A percentile compares a stretch with the other conserved stretches of the same genome.
Evolutionary conservation across 495 filamentous ascomycete species (phyloP).

Genomic region (Aspergillus affinis): DNA sequence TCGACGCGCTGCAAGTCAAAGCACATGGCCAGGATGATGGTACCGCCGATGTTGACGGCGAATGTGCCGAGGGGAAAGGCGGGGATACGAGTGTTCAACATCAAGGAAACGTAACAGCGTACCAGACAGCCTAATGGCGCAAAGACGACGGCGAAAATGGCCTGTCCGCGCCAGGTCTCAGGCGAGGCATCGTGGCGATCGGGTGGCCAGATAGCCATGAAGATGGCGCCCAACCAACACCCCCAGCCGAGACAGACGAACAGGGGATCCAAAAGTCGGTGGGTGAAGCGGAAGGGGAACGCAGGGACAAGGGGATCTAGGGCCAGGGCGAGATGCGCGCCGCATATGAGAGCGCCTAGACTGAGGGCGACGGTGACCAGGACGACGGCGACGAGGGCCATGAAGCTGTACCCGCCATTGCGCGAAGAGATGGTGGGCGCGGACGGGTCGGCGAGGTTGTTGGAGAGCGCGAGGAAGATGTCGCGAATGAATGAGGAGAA

Average conservation of each 20-base stretch:
- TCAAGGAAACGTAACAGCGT: slow-evolving; percentile 54
- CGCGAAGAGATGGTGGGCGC: slow-evolving; percentile 35
- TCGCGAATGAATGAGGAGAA: slow-evolving; percentile 92
- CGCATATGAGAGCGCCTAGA: slow-evolving; percentile 65
- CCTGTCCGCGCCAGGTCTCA: slow-evolving; percentile 67
- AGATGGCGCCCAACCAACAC: slow-evolving; percentile 75
- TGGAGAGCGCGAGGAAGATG: slow-evolving; percentile 78
- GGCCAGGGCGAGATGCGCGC: slow-evolving; percentile 76
- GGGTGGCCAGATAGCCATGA: slow-evolving; percentile 74
- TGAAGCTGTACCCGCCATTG: slow-evolving; percentile 79
- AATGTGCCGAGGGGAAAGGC: slow-evolving; percentile 91
- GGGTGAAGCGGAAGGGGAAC: slow-evolving; percentile 55
- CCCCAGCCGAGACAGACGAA: slow-evolving; percentile 64
- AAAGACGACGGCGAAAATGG: slow-evolving; percentile 78
- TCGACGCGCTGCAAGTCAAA: slow-evolving; percentile 68
- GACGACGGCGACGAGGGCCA: slow-evolving; percentile 71
- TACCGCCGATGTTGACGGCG: slow-evolving; percentile 76
- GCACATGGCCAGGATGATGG: slow-evolving; percentile 61
- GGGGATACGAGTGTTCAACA: slow-evolving; percentile 34
- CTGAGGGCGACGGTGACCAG: slow-evolving; percentile 67
- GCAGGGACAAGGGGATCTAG: slow-evolving; percentile 54
- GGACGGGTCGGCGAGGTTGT: slow-evolving; percentile 60
- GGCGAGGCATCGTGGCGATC: slow-evolving; percentile 45
- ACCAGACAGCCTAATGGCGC: slow-evolving; percentile 77
- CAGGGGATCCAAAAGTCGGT: slow-evolving; percentile 61